Conservation (phyloP, 495 filamentous ascomycete species). For the Gamarada debralockiae region DNA sequence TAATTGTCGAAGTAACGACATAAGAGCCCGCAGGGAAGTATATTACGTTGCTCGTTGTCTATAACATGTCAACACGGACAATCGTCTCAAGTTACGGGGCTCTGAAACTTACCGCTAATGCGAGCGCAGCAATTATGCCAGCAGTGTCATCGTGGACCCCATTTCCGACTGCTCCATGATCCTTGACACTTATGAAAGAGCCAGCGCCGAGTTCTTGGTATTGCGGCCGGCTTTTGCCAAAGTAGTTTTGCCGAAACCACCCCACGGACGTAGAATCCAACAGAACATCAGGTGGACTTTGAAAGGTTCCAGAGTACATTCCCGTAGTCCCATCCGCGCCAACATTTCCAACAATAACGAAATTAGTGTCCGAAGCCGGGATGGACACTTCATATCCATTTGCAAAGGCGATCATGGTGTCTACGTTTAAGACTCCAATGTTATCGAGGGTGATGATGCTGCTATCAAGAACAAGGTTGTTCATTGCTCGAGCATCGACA, state of each 20-base stretch:
- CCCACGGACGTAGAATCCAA: background rate
- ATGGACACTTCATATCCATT: background rate
- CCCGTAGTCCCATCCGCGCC: background rate
- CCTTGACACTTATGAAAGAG: constrained; percentile 38
- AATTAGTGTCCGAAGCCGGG: constrained; percentile 2
- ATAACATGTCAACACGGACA: background rate
- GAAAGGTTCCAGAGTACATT: constrained; percentile 1
- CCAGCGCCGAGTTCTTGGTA: constrained; percentile 45
- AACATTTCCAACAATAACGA: constrained; percentile 9
- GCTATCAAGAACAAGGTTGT: background rate
- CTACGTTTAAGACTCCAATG: constrained; percentile 31
- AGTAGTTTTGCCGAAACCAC: constrained; percentile 20
- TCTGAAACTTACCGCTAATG: background rate
- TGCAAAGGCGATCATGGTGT: constrained; percentile 15
- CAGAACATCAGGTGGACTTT: background rate
- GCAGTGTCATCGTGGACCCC: constrained; percentile 19
- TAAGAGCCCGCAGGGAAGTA: constrained; percentile 41
- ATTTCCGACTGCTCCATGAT: constrained; percentile 18
- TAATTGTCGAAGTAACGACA: constrained; percentile 39
- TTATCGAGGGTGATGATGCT: constrained; percentile 44
- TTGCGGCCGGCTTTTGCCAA: constrained; percentile 47
- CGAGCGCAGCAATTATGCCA: constrained; percentile 1
- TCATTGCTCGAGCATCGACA: background rate
- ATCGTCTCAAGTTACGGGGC: background rate
- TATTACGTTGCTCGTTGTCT: constrained; percentile 11